Base-by-base conservation (phyloP, 257 asterid species). In the Voacanga thouarsii region DNA sequence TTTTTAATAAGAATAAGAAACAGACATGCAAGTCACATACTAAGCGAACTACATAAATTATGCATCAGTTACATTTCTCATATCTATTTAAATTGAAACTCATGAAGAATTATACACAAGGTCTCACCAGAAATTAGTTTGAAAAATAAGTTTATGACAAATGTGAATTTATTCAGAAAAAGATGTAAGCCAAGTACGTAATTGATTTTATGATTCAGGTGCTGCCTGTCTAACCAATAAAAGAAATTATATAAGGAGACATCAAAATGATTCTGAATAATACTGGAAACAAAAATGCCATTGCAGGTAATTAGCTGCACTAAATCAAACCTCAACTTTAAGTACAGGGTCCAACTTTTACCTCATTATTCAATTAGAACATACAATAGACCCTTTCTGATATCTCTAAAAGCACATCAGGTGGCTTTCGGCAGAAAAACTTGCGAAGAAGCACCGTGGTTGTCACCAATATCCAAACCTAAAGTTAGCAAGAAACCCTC, bases 301-400 rank as follows among this genome's bases (percentile, higher is more conserved):
- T 10, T 47, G 23, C 12, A 18, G 71, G 8, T 30, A 45, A 75
- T 45, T 7, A 70, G 33, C 72, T 76, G 64, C 64, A 64, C 33
- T 0, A 37, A 61, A 63, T 47, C 60, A 60, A 19, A 59, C 16
- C 3, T 5, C 19, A 14, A 37, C 33, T 49, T n/a, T n/a, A n/a
- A n/a, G n/a, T n/a, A n/a, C n/a, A n/a, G n/a, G n/a, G n/a, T n/a
- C n/a, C n/a, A n/a, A n/a, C n/a, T n/a, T n/a, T n/a, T n/a, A n/a
- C n/a, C n/a, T n/a, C n/a, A n/a, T n/a, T n/a, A n/a, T n/a, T n/a
- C n/a, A n/a, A n/a, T 3, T 45, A 33, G 30, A 45, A 72, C 84
- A 74, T 83, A 83, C 86, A 84, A 80, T 76, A 83, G 18, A 83
- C 82, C 81, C 86, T 83, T 69, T 83, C 86, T 57, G 84, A 73